Evolutionary conservation across 2,329 filamentous ascomycete species (phyloP), one percentile per base, ranked within the genome.

Genomic region (Tolypocladium amazonense): DNA sequence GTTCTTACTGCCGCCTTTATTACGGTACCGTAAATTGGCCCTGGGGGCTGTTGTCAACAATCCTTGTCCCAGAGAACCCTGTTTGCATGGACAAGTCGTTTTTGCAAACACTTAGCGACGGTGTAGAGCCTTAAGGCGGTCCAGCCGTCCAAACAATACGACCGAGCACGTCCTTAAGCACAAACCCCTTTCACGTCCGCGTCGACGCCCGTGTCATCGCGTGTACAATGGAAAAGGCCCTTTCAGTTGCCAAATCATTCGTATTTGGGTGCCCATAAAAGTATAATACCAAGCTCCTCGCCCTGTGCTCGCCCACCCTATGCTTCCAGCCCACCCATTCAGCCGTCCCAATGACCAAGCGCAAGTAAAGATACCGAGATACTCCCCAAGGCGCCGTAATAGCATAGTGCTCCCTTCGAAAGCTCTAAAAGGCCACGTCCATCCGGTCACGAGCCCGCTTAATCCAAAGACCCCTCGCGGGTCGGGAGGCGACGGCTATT

Each of bases 401-500:
- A 38, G n/a, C 50, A 47, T 43, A 23, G 33, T 50, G 41, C 9
- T 45, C 65, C 52, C 23, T 15, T 33, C 35, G 6, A 35, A 35
- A 37, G 30, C 30, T 23, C 50, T 23, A 33, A 23, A 6, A 23
- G 20, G 50, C 30, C 30, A n/a, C 50, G n/a, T 37, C 30, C 11
- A 5, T 23, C 5, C 50, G 30, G 50, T 54, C 30, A 33, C 50
- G 18, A 52, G 20, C 30, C 50, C 23, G 50, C 50, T 37, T 23
- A 20, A n/a, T 12, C 50, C 50, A 23, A 37, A 33, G 30, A 37
- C 11, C 30, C 18, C 18, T 37, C 30, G 20, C 15, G 23, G 50
- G 50, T 23, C 20, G 30, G 18, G 30, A 35, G 20, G 30, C 35
- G 25, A n/a, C 45, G 18, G 23, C 47, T 71, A 70, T 60, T 74